Evolutionary conservation across 2,329 filamentous ascomycete genomes (phyloP), one percentile per base, ranked within the genome.

Genomic region (Fusarium domesticum): DNA sequence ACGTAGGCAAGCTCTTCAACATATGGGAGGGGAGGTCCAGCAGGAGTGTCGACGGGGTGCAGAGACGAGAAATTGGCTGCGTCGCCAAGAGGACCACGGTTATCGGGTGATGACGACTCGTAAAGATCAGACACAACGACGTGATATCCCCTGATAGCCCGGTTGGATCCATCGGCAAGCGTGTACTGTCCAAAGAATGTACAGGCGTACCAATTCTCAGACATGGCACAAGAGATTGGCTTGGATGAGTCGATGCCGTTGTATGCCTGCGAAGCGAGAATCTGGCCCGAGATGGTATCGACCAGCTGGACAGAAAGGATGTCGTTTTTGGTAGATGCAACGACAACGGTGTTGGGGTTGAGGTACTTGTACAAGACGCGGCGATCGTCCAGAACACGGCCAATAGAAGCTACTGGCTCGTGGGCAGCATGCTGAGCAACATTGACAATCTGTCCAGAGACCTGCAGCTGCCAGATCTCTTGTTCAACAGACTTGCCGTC

Each of bases 361-460:
- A 98, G 72, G 64, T 97, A 97, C 70, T 98, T 98, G 80, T 98
- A 98, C 51, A 92, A 80, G 37, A 98, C 93, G n/a, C 84, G 84
- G 34, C 93, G 82, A 61, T 98, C 87, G 18, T 90, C 91, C 17
- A 98, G 79, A 2, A 97, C 93, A 47, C 89, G 89, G 8, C 93
- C 93, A 57, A 98, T 96, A 1, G 93, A 97, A 3, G 93, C 92
- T 37, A 97, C 84, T 0, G 89, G 89, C 57, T 98, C 91, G 53
- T 92, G 85, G 3, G 78, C 63, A 8, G 89, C 83, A 37, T 84
- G 79, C 15, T 83, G 76, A 3, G 83, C 84, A 31, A 93, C 75
- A 35, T 77, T 72, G 6, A 84, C 72, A 42, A 97, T 81, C 63
- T 95, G 80, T 10, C 81, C 82, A 2, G 73, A 60, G 1, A 88